These are phyloP conservation scores for Aureoboletus auriporus DNA, from an alignment of 768 basidiomycete genomes.

Conservation along the genomic window DNA sequence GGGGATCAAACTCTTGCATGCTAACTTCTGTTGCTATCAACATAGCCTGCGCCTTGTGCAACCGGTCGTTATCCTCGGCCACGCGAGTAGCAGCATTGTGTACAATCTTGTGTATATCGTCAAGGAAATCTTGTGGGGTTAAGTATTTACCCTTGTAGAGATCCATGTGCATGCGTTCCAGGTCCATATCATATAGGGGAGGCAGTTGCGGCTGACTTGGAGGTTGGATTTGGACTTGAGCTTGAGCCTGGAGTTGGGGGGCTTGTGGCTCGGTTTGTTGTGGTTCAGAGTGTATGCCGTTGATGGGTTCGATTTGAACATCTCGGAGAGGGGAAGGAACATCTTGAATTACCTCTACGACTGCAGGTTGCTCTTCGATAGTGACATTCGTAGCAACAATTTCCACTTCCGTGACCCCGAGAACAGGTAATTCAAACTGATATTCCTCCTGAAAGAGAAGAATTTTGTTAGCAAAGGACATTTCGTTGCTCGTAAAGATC, in stretches of 20 bases:
- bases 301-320: slow-evolving; percentile 33
- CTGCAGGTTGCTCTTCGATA: slow-evolving; percentile 38
- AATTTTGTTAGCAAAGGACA: slow-evolving; percentile 9
- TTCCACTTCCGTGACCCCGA: slow-evolving; percentile 26
- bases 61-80: slow-evolving; percentile 65
- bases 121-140: slow-evolving; percentile 83
- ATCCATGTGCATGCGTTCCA: slow-evolving; percentile 85
- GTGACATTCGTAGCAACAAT: slow-evolving; percentile 37
- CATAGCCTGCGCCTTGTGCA: slow-evolving; percentile 86
- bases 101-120: slow-evolving; percentile 76
- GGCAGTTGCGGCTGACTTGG: slow-evolving; percentile 37
- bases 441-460: slow-evolving; percentile 64
- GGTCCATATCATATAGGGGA: slow-evolving; percentile 78
- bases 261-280: slow-evolving; percentile 18
- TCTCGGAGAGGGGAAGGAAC: slow-evolving; percentile 16
- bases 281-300: slow-evolving; percentile 31
- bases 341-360: slow-evolving; percentile 41
- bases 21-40: slow-evolving; percentile 80
- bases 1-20: slow-evolving; percentile 79
- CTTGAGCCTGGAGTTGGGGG: slow-evolving; percentile 33
- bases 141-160: slow-evolving; percentile 84
- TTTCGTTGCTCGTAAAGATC: neutral
- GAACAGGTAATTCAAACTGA: slow-evolving; percentile 42
- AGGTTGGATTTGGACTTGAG: slow-evolving; percentile 34
- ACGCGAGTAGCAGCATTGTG: slow-evolving; percentile 62